Base-by-base conservation (phyloP, 1,284 basidiomycete species). In the Vanrija humicola region DNA sequence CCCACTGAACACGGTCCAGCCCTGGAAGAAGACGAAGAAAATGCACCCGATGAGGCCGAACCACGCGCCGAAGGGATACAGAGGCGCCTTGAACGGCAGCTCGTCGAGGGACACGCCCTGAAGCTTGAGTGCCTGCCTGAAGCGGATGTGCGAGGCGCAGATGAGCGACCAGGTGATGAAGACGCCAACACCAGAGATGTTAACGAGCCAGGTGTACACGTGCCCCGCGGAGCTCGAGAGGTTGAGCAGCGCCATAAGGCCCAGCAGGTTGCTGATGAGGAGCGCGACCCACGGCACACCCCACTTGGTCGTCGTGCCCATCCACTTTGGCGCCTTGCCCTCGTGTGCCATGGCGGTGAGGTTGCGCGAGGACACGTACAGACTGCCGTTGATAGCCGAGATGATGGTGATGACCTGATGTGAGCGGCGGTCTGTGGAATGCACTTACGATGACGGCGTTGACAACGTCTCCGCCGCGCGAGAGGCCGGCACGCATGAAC, bases 241-340 rank as follows among this genome's bases (percentile, higher is more conserved):
- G 39, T 58, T 66, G 60, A 78, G 66, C 54, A 70, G 69, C 10
- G 75, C 61, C 23, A 79, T 66, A 8, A 72, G 62, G 10, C 70
- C 71, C 52, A 77, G 68, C 69, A 63, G 49, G 71, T 50, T 28
- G 64, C 84, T 85, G 68, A 88, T 81, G 9, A 82, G n/a, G 56
- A 96, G 79, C 14, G 89, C 82, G 15, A 84, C 78, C 56, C 83
- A 85, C 0, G 77, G 78, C 15, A 76, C 66, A 43, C 77, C 77
- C 54, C 68, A 65, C 21, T 73, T 67, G 64, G 81, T 81, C 42
- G 79, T 85, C n/a, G 9, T n/a, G 19, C 74, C 73, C 64, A 81
- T 79, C 56, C 80, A 68, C 52, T 66, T 67, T 28, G 67, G 71
- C 3, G 66, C 86, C 69, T 90, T 87, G 1, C 86, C 84, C 69